Percentiles rank a stretch among this genome's conserved stretches.
These are phyloP conservation scores for Inga leiocalycina DNA, from an alignment of 306 rosid species.

Conservation along the genomic window DNA sequence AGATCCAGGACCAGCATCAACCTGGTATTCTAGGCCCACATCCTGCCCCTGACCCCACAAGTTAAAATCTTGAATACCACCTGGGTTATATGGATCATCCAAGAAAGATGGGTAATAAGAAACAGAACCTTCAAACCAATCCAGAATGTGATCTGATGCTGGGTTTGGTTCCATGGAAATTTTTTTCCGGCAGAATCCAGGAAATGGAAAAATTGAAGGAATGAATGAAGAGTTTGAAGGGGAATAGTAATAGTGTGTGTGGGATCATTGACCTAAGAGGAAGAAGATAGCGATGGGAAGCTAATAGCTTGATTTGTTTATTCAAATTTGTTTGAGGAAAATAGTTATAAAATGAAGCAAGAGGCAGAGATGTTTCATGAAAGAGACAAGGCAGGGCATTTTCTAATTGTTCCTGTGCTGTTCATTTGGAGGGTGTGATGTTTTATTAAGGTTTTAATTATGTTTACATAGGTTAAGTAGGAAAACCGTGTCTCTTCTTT, in stretches of 20 bases:
- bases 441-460: slow-evolving; percentile 49
- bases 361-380: slow-evolving; percentile 33
- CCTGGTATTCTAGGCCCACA: slow-evolving; percentile 43
- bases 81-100: slow-evolving; percentile 60
- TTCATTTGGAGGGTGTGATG: slow-evolving; percentile 77
- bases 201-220: slow-evolving; percentile 27
- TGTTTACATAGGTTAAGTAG: slow-evolving; percentile 43
- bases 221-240: slow-evolving; percentile 13
- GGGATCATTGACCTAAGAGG: slow-evolving; percentile 57
- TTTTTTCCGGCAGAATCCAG: slow-evolving; percentile 29
- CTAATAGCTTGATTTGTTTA: slow-evolving; percentile 9
- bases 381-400: slow-evolving; percentile 73
- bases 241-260: slow-evolving; percentile 17
- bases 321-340: not conserved
- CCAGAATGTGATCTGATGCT: slow-evolving; percentile 68
- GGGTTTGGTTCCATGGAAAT: slow-evolving; percentile 64
- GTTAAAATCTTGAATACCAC: slow-evolving; percentile 49
- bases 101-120: slow-evolving; percentile 73
- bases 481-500: slow-evolving; percentile 53
- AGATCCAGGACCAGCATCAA: slow-evolving; percentile 33
- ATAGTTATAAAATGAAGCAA: slow-evolving; percentile 34
- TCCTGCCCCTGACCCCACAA: slow-evolving; percentile 70
- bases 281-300: slow-evolving; percentile 32
- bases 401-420: slow-evolving; percentile 70
- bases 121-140: slow-evolving; percentile 79